Evolutionary conservation across 345 rosid genomes (phyloP).

Genomic region (rapeseed (Brassica napus)): DNA sequence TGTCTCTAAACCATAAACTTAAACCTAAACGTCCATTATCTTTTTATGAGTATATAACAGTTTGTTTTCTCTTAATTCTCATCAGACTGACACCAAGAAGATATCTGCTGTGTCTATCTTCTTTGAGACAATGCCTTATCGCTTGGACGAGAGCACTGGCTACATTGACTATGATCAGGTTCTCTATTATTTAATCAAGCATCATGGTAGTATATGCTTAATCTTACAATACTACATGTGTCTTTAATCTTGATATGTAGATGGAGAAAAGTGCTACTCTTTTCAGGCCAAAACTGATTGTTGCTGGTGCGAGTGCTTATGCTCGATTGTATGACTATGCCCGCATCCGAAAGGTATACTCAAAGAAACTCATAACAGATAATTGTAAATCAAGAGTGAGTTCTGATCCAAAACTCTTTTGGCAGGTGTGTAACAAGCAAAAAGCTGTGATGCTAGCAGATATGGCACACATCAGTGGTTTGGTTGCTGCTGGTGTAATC

Average conservation of each 20-base stretch:
- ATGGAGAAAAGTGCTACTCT: conserved; percentile 94
- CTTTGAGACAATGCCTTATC: conserved; percentile 98
- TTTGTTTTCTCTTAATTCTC: conserved; percentile 14
- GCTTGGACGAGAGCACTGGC: conserved; percentile 94
- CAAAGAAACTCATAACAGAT: neutral
- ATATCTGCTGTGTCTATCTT: conserved; percentile 98
- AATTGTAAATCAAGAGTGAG: conserved; percentile 9
- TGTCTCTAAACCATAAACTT: conserved; percentile 12
- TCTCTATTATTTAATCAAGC: conserved; percentile 4
- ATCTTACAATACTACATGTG: neutral
- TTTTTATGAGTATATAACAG: neutral
- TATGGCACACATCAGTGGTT: conserved; percentile 99
- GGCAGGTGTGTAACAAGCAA: conserved; percentile 95
- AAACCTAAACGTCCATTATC: neutral
- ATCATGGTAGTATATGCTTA: neutral
- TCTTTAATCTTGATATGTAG: conserved; percentile 44
- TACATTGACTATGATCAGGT: conserved; percentile 98
- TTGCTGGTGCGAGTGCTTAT: conserved; percentile 99
- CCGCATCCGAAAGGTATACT: conserved; percentile 79
- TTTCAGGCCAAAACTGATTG: conserved; percentile 92
- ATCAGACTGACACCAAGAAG: conserved; percentile 97
- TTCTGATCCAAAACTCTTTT: conserved; percentile 18
- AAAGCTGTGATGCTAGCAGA: conserved; percentile 90
- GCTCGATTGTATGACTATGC: conserved; percentile 91
- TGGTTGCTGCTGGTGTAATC: conserved; percentile 93